These are phyloP conservation scores for Fraxinus americana DNA, from an alignment of 257 asterid genomes.

Conservation along the genomic window DNA sequence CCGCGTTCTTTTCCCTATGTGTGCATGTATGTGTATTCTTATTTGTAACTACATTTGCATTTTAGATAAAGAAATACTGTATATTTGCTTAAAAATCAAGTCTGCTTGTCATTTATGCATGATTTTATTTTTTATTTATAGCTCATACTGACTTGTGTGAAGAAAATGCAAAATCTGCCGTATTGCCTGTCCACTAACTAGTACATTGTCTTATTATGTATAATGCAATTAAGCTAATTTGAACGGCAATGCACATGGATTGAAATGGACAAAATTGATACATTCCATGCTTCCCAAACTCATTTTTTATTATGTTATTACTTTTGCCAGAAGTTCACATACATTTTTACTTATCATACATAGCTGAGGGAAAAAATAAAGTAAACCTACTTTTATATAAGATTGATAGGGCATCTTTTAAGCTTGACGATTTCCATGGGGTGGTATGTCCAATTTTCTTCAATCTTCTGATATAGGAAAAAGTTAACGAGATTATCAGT, in stretches of 20 bases:
- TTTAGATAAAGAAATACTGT: background rate
- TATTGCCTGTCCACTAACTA: background rate
- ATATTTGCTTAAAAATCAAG: slow-evolving; percentile 11
- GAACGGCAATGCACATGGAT: background rate
- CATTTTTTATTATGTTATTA: background rate
- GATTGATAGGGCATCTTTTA: background rate
- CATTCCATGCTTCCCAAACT: background rate
- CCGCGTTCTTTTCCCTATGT: background rate
- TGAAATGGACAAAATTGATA: background rate
- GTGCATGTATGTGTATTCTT: background rate
- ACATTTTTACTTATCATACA: background rate
- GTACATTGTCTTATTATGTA: slow-evolving; percentile 9
- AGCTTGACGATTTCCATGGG: slow-evolving; percentile 8
- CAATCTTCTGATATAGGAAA: slow-evolving; percentile 53
- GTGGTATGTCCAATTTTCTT: slow-evolving; percentile 11
- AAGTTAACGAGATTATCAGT: slow-evolving; percentile 79
- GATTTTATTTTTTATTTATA: slow-evolving; percentile 10
- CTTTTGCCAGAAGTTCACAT: background rate
- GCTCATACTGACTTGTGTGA: slow-evolving; percentile 6
- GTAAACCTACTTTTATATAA: slow-evolving; percentile 14
- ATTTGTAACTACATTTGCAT: background rate
- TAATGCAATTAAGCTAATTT: background rate
- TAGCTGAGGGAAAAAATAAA: slow-evolving; percentile 12
- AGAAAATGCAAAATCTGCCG: background rate
- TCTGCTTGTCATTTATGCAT: background rate